These are phyloP conservation scores for Metschnikowia continentalis DNA, from an alignment of 805 yeast species.

Conservation along the genomic window DNA sequence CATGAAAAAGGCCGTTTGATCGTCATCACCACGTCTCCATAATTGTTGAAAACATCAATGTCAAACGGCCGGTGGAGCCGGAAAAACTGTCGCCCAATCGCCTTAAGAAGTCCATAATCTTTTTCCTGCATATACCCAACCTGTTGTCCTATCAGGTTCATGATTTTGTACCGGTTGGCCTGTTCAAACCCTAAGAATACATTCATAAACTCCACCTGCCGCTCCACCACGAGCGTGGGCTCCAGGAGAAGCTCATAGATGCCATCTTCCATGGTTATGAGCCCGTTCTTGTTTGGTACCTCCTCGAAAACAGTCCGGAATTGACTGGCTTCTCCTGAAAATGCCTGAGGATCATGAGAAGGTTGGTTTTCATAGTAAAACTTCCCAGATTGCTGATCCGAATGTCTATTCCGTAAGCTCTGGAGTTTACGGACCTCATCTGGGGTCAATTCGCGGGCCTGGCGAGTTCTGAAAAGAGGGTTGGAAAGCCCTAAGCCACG, in stretches of 20 bases:
- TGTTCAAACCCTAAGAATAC: conserved; percentile 88
- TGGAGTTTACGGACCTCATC: conserved; percentile 30
- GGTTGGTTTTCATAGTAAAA: conserved; percentile 29
- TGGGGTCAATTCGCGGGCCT: conserved; percentile 30
- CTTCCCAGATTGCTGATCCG: conserved; percentile 7
- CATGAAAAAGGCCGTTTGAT: conserved; percentile 81
- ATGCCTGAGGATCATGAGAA: conserved; percentile 21
- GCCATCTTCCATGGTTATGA: conserved; percentile 55
- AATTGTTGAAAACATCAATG: conserved; percentile 64
- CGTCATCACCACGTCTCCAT: conserved; percentile 57
- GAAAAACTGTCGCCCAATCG: conserved; percentile 77
- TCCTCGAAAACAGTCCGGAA: conserved; percentile 29
- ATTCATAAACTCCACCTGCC: conserved; percentile 86
- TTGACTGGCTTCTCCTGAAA: conserved; percentile 25
- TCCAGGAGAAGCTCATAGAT: conserved; percentile 60
- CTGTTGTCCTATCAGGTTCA: conserved; percentile 68
- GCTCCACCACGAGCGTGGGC: conserved; percentile 82
- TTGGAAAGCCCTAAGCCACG: background rate
- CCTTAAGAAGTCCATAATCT: conserved; percentile 64
- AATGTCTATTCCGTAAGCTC: conserved; percentile 7
- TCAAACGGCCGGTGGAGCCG: conserved; percentile 82
- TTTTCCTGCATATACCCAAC: conserved; percentile 81
- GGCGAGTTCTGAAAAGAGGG: conserved; percentile 20
- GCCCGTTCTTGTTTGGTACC: conserved; percentile 45
- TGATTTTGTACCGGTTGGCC: conserved; percentile 71